Evolutionary conservation across 169 alveolate genomes (phyloP), one percentile per base, ranked within the genome.

Genomic region (Cryptosporidium viatorum): DNA sequence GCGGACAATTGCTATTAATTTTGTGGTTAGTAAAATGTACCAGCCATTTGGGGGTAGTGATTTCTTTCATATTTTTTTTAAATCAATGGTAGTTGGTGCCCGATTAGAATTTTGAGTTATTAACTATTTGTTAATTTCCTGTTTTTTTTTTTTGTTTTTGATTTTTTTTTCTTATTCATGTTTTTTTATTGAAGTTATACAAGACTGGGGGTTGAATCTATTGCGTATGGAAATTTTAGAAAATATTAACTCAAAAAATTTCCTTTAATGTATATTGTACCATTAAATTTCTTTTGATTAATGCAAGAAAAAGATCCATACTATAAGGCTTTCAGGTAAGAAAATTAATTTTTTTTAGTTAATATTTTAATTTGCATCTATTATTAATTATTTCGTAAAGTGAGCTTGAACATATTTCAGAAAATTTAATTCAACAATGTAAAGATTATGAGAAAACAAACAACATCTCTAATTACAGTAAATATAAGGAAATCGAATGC

Each of bases 251-350:
- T 55, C 3, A n/a, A 23, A 55, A 55, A 55, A 55, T 23, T 3
- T 9, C 14, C 1, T n/a, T 26, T 2, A n/a, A 55, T 55, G 18
- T 0, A 1, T 12, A 23, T 55, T 55, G 7, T 1, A 8, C 1
- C 6, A 9, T 55, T 55, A 23, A 55, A 55, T 55, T 51, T 23
- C 18, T 1, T 8, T 21, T 55, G 35, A 55, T 21, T 4, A 26
- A 55, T 55, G 67, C 23, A 55, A 2, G 35, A 37, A 55, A 73
- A 80, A 31, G 89, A 80, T 48, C 89, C 89, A 26, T 80, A 80
- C 43, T 62, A 80, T 48, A 59, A 48, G 29, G 89, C 89, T 14
- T 62, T 41, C 37, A 45, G 89, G 89, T 80, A 80, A 62, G 74
- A n/a, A 33, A 26, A n/a, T 71, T 50, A 7, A 43, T 33, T n/a